Base-by-base conservation (phyloP, 257 asterid species). In the Jasminum sambac region DNA sequence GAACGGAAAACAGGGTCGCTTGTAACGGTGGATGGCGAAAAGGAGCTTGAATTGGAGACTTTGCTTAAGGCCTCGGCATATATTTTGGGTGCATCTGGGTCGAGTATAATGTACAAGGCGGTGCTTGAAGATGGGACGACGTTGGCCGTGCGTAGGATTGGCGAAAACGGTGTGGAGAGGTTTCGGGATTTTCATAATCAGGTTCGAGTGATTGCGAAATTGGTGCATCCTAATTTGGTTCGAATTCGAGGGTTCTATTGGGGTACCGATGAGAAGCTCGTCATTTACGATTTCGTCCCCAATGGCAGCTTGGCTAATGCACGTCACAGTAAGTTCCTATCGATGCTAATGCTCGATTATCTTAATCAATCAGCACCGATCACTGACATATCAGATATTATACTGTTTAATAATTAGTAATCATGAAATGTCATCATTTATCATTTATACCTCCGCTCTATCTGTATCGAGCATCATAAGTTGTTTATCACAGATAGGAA, bases 101-200 rank as follows among this genome's bases (percentile, higher is more conserved):
- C 99, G 0, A 91, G 96, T 69, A 95, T 95, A 70, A 82, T 95
- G 94, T 95, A 95, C 85, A 95, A 95, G 83, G 97, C 99, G 0
- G 98, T 95, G 65, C 81, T 95, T 0, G 96, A 95, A 50, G 96
- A 91, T 44, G 98, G 99, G 0, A 79, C 95, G 0, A 80, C 89
- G 0, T 55, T 91, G 9, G 99, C 99, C 0, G 99, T 95, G 42
- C 85, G 99, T 13, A 59, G 99, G 11, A 87, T 95, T 6, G 99
- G 98, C 0, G 99, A 95, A 63, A 87, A 80, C 10, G 96, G 98
- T 0, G 82, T 89, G 40, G 99, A 89, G 60, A 48, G 98, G 70
- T 91, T 89, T 78, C 75, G 96, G 57, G 99, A 95, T 76, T 95
- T 95, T 61, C 87, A 95, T 78, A 95, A 88, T 50, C 98, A 88